Base-by-base conservation (phyloP, 805 yeast genomes). In the Jamesozyma hellenica region DNA sequence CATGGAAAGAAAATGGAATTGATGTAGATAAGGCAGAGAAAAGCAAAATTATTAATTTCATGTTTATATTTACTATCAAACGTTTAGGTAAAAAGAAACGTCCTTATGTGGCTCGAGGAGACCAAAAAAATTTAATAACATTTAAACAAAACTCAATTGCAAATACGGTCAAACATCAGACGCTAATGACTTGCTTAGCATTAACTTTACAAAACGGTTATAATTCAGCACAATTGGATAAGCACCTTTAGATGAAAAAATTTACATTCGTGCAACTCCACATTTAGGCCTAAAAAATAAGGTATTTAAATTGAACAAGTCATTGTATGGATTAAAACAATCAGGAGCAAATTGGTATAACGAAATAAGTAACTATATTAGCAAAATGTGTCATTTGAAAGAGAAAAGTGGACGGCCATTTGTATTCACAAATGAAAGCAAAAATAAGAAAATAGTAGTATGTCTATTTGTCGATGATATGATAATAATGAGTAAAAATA, bases 381-480 rank as follows among this genome's bases (percentile, higher is more conserved):
- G 11, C 14, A 7, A 13, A 7, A 27, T 14, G 15, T 34, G 37
- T 16, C 8, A 26, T 10, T 29, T 43, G 17, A 28, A 25, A 12
- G 47, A 43, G 32, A 36, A 36, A 4, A 13, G 26, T 6, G 40
- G 37, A 4, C 43, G 49, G 46, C 35, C 42, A 27, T 45, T 44
- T 23, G 45, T 45, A 14, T 39, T 43, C 18, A 36, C 4, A 18
- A 32, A 21, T 4, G 9, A 18, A 32, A n/a, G n/a, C 3, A 13
- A 32, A 19, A 37, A 37, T n/a, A 16, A 34, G 4, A 28, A 27
- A 16, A 28, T 40, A 14, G 35, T 31, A n/a, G 28, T 43, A 13
- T 36, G 44, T 27, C 21, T 44, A 14, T 47, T 47, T 14, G 46
- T 42, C 7, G 48, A 47, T 21, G 48, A 42, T 36, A 47, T 47